Conservation (phyloP, 768 basidiomycete genomes). For the Sistotremastrum niveocremeum region DNA sequence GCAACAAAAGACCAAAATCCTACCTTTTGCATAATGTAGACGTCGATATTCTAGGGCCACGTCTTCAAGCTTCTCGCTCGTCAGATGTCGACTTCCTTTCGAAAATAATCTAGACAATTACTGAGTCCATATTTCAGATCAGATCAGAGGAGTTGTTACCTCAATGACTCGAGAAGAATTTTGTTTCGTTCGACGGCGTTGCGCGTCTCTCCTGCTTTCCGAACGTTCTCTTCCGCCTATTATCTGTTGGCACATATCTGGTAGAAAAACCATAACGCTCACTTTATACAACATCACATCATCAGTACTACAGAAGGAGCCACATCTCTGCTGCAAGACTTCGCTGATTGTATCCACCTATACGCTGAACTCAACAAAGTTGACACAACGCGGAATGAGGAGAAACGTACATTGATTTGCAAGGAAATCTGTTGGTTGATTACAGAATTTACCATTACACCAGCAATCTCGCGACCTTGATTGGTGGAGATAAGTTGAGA, state of each 20-base stretch:
- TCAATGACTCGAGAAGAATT: conserved; percentile 73
- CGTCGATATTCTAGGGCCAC: conserved; percentile 83
- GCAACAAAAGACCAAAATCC: conserved; percentile 7
- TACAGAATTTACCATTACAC: conserved; percentile 84
- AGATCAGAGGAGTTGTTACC: conserved; percentile 30
- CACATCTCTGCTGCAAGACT: conserved; percentile 85
- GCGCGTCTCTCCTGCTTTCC: conserved; percentile 74
- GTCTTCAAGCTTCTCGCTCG: conserved; percentile 73
- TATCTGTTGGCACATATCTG: neutral
- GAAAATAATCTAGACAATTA: conserved; percentile 53
- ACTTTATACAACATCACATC: conserved; percentile 98
- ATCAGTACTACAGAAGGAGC: conserved; percentile 95
- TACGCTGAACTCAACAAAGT: neutral
- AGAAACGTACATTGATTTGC: conserved; percentile 69
- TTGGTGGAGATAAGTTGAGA: conserved; percentile 77
- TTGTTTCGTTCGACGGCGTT: conserved; percentile 64
- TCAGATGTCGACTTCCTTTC: conserved; percentile 76
- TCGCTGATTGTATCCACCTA: conserved; percentile 97
- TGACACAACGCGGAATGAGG: neutral
- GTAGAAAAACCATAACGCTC: conserved; percentile 8
- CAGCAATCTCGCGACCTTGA: conserved; percentile 77
- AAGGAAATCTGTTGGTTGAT: conserved; percentile 98
- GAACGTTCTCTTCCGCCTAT: conserved; percentile 86
- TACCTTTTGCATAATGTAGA: conserved; percentile 72
- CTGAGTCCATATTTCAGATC: conserved; percentile 3